Evolutionary conservation across 805 yeast species (phyloP), one percentile per base, ranked within the genome.

Genomic region (Isabelozyma pseudorhagii): DNA sequence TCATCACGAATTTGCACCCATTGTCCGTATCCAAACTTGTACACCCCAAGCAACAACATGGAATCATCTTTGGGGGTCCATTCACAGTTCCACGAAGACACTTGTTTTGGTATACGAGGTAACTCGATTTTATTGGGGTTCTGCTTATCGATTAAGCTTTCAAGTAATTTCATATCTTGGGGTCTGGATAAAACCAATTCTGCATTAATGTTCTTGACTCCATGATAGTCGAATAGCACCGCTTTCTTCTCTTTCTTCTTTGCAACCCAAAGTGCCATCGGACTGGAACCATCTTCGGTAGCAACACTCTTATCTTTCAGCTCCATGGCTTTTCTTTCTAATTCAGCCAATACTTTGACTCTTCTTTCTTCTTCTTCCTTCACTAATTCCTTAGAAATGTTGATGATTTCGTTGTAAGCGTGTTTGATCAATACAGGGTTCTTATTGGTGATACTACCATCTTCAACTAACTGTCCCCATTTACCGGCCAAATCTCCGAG

Each of bases 1-100:
- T 94, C 99, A 69, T 94, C 99, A 62, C 99, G 78, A 43, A 94
- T 92, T 61, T 88, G 92, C 3, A 79, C 65, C 99, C 99, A 94
- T 1, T 97, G 85, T 14, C 98, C 98, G 66, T 90, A 92, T 0
- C 99, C 99, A 68, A 92, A 92, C 68, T 89, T 91, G 61, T 81
- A 79, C 18, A 93, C 87, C 54, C 99, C 99, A 36, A 88, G 81
- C 52, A 94, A 67, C 47, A 94, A 75, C 83, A 84, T 87, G 46
- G 91, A 87, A 66, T 94, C 99, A 63, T 94, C 96, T 31, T 77
- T 81, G 11, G 78, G 75, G 3, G 76, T 75, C 99, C 99, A 94
- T 28, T 82, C 83, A 59, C 96, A 89, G 46, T 81, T 80, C 99
- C 99, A 94, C 42, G 88, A 93, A 60, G 83, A 84, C 8, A 91